These are phyloP conservation scores for Calonectria pseudoturangicola DNA, from an alignment of 2,329 filamentous ascomycete species.

Conservation along the genomic window DNA sequence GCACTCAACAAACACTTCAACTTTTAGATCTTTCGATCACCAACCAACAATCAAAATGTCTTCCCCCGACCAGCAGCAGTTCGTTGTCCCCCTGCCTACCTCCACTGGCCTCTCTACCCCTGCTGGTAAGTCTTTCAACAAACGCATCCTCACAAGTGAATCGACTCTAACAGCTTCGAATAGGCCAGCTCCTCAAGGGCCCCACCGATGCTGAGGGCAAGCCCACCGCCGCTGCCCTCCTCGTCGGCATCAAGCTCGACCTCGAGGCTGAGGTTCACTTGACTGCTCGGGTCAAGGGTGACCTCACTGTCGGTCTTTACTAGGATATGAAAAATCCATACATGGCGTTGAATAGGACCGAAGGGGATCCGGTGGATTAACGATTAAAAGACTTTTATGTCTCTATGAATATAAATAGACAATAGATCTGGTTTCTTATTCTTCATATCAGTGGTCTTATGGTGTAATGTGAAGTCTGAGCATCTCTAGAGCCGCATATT, in stretches of 20 bases:
- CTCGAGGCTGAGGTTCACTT: slow-evolving; percentile 21
- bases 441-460: neutral
- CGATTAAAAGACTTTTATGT: slow-evolving; percentile 19
- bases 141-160: neutral
- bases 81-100: slow-evolving; percentile 23
- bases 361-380: slow-evolving; percentile 15
- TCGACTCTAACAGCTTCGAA: neutral
- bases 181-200: slow-evolving; percentile 20
- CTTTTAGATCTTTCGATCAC: slow-evolving; percentile 18
- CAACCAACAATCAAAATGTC: slow-evolving; percentile 25
- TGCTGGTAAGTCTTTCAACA: slow-evolving; percentile 10
- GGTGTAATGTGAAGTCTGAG: neutral
- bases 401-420: slow-evolving; percentile 12
- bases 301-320: slow-evolving; percentile 20
- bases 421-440: neutral
- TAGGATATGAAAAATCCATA: slow-evolving; percentile 8
- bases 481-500: neutral
- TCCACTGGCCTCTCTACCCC: slow-evolving; percentile 19
- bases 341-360: neutral
- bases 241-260: slow-evolving; percentile 22
- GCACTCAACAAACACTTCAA: slow-evolving; percentile 9
- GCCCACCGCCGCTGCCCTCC: slow-evolving; percentile 21
- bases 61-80: slow-evolving; percentile 22
- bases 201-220: slow-evolving; percentile 16
- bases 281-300: slow-evolving; percentile 24